Evolutionary conservation across 495 filamentous ascomycete species (phyloP).

Genomic region (Sphaerosporella brunnea): DNA sequence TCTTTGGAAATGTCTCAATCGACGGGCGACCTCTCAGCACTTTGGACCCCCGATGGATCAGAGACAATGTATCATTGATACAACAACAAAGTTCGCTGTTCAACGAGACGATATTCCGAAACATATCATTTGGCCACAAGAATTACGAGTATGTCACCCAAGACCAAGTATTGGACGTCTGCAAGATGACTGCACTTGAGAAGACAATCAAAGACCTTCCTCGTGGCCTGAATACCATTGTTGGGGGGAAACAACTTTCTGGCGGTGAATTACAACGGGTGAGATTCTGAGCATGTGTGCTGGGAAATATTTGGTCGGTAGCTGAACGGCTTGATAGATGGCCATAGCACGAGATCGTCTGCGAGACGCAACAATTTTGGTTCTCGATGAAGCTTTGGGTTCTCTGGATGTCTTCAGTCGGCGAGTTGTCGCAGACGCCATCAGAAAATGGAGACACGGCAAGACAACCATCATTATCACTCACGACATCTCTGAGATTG

Average conservation of each 20-base stretch:
- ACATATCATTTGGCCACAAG: conserved; percentile 57
- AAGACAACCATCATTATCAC: conserved; percentile 88
- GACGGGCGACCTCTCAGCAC: conserved; percentile 46
- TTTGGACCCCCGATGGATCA: conserved; percentile 54
- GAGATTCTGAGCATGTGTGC: conserved; percentile 7
- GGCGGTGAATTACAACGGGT: conserved; percentile 72
- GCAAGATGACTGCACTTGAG: conserved; percentile 50
- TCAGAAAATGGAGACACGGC: conserved; percentile 53
- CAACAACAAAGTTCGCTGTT: conserved; percentile 75
- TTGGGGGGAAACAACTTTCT: conserved; percentile 56
- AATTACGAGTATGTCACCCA: conserved; percentile 33
- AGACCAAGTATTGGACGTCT: conserved; percentile 41
- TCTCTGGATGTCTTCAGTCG: conserved; percentile 59
- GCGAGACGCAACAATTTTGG: conserved; percentile 61
- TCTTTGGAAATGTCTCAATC: conserved; percentile 46
- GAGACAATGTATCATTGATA: conserved; percentile 61
- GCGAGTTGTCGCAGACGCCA: conserved; percentile 48
- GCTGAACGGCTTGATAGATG: conserved; percentile 9
- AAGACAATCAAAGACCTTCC: conserved; percentile 56
- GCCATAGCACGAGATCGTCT: conserved; percentile 59
- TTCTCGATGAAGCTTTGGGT: conserved; percentile 79
- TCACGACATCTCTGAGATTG: conserved; percentile 72
- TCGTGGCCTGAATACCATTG: conserved; percentile 50
- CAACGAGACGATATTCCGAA: conserved; percentile 60
- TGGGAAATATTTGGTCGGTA: no score